A percentile compares a stretch with the other conserved stretches of the same genome.
These are phyloP conservation scores for Ramaria sp. DNA, from an alignment of 768 basidiomycete species.

Conservation along the genomic window DNA sequence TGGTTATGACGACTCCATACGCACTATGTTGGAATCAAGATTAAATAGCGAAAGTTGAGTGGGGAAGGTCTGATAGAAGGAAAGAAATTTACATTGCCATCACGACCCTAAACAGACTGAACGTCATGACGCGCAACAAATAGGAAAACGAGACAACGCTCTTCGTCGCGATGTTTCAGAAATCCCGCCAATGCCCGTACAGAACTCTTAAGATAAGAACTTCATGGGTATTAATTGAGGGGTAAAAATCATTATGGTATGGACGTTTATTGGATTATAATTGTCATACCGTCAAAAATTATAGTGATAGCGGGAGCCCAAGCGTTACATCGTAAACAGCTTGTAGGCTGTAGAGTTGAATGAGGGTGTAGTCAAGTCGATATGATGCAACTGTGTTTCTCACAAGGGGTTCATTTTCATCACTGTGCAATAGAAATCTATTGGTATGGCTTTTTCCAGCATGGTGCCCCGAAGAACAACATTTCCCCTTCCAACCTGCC, in stretches of 20 bases:
- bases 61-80: background rate
- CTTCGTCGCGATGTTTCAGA: no score
- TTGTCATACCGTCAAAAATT: background rate
- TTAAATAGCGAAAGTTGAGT: background rate
- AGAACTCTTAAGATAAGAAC: background rate
- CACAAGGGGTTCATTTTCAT: no score
- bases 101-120: background rate
- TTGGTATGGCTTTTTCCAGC: background rate
- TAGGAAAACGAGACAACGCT: no score
- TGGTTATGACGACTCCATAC: no score
- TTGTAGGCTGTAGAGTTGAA: no score
- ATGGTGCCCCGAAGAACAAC: no score
- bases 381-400: no score
- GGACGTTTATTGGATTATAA: no score
- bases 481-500: background rate
- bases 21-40: no score
- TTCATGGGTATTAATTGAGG: background rate
- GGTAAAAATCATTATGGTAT: background rate
- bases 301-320: slow-evolving; percentile 2
- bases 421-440: background rate
- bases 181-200: background rate
- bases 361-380: background rate
- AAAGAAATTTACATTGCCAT: no score
- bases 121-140: no score
- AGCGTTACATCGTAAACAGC: background rate